Percentiles rank a stretch among this genome's conserved stretches.
These are phyloP conservation scores for Excoecaria cochinchinensis DNA, from an alignment of 345 rosid genomes.

Conservation along the genomic window DNA sequence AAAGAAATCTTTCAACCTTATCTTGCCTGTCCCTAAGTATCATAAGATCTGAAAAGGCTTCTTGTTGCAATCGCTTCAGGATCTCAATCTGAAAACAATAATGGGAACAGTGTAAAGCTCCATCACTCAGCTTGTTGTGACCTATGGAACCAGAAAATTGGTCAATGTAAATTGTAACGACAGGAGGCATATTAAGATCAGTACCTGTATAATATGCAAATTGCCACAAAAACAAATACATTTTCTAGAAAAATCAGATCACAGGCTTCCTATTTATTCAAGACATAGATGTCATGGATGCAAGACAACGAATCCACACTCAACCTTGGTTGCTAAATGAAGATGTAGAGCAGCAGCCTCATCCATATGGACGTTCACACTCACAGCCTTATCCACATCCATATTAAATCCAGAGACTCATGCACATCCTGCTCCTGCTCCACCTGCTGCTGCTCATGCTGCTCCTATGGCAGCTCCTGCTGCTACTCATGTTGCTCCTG, in stretches of 20 bases:
- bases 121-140: conserved; percentile 17
- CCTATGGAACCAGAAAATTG: conserved; percentile 9
- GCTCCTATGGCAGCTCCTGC: no score
- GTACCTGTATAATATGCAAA: background rate
- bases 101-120: conserved; percentile 15
- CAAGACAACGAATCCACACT: no score
- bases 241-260: background rate
- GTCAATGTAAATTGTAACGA: conserved; percentile 15
- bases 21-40: conserved; percentile 88
- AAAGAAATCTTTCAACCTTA: conserved; percentile 65
- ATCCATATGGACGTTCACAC: no score
- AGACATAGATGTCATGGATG: no score
- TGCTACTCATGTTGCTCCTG: no score
- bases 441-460: no score
- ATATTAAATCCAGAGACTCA: no score
- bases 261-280: background rate
- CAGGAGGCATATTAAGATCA: background rate
- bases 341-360: no score
- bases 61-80: conserved; percentile 86
- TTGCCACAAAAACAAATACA: background rate
- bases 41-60: conserved; percentile 82
- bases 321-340: no score
- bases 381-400: no score
- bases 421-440: no score
- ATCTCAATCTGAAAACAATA: conserved; percentile 70